Evolutionary conservation across 306 rosid species (phyloP).

Genomic region (Vigna reflexopilosa): DNA sequence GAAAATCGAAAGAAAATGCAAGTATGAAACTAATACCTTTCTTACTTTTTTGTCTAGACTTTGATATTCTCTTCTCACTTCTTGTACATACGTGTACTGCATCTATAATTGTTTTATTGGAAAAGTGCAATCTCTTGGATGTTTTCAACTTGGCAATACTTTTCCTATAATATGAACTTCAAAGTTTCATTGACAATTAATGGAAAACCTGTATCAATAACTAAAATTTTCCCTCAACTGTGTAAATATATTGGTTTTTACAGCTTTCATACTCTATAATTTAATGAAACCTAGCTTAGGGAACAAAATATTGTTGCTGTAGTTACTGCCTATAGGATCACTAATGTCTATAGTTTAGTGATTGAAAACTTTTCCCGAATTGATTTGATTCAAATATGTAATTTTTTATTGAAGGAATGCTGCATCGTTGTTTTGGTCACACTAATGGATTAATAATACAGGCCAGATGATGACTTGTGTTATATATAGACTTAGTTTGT

Average conservation of each 20-base stretch:
- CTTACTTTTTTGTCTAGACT: slow-evolving; percentile 25
- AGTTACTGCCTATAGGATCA: too few relatives aligned
- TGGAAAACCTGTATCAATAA: not conserved
- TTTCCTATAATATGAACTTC: not conserved
- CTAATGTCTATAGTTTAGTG: too few relatives aligned
- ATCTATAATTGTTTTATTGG: slow-evolving; percentile 12
- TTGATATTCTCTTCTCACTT: slow-evolving; percentile 34
- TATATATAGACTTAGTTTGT: not conserved
- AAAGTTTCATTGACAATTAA: not conserved
- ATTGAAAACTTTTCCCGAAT: not conserved
- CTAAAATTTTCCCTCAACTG: slow-evolving; percentile 18
- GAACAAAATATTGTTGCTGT: not conserved
- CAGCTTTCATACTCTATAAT: not conserved
- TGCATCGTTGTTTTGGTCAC: not conserved
- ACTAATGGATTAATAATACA: not conserved
- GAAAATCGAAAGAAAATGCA: slow-evolving; percentile 92
- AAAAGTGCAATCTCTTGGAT: slow-evolving; percentile 5
- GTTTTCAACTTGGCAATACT: not conserved
- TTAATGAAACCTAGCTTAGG: not conserved
- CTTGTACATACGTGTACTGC: not conserved
- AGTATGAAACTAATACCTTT: slow-evolving; percentile 54
- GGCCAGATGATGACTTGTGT: not conserved
- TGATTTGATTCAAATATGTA: not conserved
- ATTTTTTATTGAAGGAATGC: slow-evolving; percentile 12
- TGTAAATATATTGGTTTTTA: not conserved